Base-by-base conservation (phyloP, 768 basidiomycete genomes). In the Amanita polypyramis region DNA sequence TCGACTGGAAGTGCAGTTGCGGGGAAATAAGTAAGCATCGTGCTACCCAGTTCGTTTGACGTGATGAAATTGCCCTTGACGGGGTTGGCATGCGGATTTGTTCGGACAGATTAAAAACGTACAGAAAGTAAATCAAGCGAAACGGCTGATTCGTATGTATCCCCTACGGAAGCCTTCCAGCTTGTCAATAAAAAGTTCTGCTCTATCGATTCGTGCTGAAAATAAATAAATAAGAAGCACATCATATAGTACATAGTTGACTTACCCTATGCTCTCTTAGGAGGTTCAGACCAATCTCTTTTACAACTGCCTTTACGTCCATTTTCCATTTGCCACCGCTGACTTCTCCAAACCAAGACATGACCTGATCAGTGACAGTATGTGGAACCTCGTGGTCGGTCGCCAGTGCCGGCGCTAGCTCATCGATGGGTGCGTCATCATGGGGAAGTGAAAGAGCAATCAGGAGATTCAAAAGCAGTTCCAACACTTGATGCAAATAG, bases 291-390 rank as follows among this genome's bases (percentile, higher is more conserved):
- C 94, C 95, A 12, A 95, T 67, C 59, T 94, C 83, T 51, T 69
- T 76, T 5, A 93, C 74, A 12, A 88, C 67, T 2, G 68, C 69
- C 4, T 67, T 62, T 27, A 73, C 69, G 47, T 92, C 73, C 73
- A 86, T 77, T 35, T 60, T 70, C 89, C 91, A 93, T 36, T 62
- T 63, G 2, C 68, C 77, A 14, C 69, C 68, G 12, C 63, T 56
- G 3, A 82, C 61, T 3, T 69, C 65, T 12, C 91, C 92, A 55
- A 95, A 97, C 83, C 94, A 94, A 0, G 65, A 59, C 70, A 96
- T 77, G 21, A 92, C 72, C 58, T 91, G 88, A 5, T 59, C 64
- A 6, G 79, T 73, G 23, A 92, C 74, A 2, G 67, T 60, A 5
- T 75, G 64, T 6, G 77, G 70, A 12, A 94, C 65, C 15, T 88